A percentile compares a stretch with the other conserved stretches of the same genome.
Conservation (phyloP, 495 filamentous ascomycete genomes). For the Talaromyces nanjingensis region DNA sequence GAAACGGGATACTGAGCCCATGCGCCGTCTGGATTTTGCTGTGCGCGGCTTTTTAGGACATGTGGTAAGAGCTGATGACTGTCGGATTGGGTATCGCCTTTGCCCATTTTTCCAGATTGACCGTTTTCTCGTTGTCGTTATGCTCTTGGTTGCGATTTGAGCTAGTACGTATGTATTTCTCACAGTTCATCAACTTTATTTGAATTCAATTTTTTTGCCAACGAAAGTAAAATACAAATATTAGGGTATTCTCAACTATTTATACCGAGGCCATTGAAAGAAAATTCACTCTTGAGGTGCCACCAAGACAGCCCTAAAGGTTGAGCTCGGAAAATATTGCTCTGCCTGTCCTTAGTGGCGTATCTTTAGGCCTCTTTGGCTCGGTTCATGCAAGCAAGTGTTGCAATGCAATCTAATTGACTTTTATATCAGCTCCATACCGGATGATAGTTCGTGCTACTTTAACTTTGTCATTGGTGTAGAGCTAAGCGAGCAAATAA, state of each 20-base stretch:
- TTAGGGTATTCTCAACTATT: not conserved
- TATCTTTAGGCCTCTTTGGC: not conserved
- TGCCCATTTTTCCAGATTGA: not conserved
- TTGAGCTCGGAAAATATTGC: not conserved
- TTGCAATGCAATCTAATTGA: not conserved
- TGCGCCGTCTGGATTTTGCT: constrained; percentile 4
- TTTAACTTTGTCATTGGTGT: not conserved
- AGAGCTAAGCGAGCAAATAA: not conserved
- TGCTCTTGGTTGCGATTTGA: not conserved
- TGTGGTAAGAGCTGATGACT: constrained; percentile 8
- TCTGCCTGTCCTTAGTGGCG: not conserved
- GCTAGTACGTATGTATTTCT: not conserved
- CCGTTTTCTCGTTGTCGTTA: not conserved
- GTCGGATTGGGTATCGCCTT: constrained; percentile 2
- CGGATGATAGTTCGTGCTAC: not conserved
- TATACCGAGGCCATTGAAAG: not conserved
- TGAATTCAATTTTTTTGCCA: not conserved
- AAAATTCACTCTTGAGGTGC: not conserved
- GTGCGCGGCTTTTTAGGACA: constrained; percentile 6
- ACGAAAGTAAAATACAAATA: not conserved
- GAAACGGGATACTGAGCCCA: constrained; percentile 11
- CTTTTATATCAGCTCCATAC: not conserved
- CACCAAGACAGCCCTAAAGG: not conserved
- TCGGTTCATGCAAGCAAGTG: not conserved
- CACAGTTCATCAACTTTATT: not conserved